These are phyloP conservation scores for Chloranthus sessilifolius DNA, from an alignment of 164 flowering plant species.

Conservation along the genomic window DNA sequence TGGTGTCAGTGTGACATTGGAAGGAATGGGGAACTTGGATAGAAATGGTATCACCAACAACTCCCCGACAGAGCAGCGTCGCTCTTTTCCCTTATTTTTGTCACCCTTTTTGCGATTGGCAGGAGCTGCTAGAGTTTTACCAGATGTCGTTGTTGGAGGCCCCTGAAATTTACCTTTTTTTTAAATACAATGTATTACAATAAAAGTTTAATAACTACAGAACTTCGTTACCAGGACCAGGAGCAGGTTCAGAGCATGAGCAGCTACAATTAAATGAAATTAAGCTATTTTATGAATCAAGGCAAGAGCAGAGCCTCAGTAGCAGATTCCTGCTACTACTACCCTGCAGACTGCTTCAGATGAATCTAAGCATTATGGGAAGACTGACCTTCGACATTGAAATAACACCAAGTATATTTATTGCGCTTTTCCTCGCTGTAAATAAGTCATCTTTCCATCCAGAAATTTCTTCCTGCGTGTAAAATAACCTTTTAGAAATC, in stretches of 20 bases:
- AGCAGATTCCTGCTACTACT: too few species aligned
- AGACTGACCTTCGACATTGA: slow-evolving; percentile 65
- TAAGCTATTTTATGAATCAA: too few species aligned
- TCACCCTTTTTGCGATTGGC: slow-evolving; percentile 73
- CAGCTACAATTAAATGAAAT: too few species aligned
- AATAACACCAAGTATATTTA: slow-evolving; percentile 76
- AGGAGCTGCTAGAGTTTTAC: slow-evolving; percentile 28
- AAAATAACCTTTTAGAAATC: slow-evolving; percentile 1
- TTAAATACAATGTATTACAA: too few species aligned
- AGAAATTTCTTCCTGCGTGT: slow-evolving; percentile 62
- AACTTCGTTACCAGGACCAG: too few species aligned
- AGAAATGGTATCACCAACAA: slow-evolving; percentile 72
- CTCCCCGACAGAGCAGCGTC: slow-evolving; percentile 52
- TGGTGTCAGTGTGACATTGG: slow-evolving; percentile 25
- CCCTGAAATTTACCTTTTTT: slow-evolving; percentile 59
- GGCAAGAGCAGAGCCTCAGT: too few species aligned
- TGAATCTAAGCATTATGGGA: too few species aligned
- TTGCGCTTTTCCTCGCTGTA: slow-evolving; percentile 80
- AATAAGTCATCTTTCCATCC: slow-evolving; percentile 80
- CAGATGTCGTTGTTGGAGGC: slow-evolving; percentile 40
- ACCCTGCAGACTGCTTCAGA: too few species aligned
- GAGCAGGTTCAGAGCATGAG: too few species aligned
- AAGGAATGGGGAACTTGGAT: slow-evolving; percentile 66
- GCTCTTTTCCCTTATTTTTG: slow-evolving; percentile 41
- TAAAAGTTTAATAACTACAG: too few species aligned